phyloP scores from a whole-genome alignment of 352 stramenopile species.

The Phytophthora sansomeana region DNA sequence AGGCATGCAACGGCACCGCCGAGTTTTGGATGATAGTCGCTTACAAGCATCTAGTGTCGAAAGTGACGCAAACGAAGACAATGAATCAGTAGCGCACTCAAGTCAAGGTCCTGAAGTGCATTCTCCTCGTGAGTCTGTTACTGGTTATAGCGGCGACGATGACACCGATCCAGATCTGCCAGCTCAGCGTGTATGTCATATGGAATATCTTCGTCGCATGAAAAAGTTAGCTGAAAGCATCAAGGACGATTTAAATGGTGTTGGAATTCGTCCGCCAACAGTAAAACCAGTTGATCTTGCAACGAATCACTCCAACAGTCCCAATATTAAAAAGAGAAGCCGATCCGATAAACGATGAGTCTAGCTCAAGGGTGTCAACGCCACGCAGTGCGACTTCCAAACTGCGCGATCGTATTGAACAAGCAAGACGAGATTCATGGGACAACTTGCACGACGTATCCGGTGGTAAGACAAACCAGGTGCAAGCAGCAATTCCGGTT shows the following conservation, averaged over 20 bases:
- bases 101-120: constrained; percentile 6
- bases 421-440: constrained; percentile 38
- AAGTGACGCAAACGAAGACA: constrained; percentile 14
- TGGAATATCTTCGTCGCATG: constrained; percentile 79
- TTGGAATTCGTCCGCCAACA: neutral
- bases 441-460: constrained; percentile 16
- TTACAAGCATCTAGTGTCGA: constrained; percentile 7
- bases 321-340: constrained; percentile 2
- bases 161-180: constrained; percentile 53
- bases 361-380: constrained; percentile 22
- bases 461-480: constrained; percentile 1
- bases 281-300: constrained; percentile 10
- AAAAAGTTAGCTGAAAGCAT: constrained; percentile 73
- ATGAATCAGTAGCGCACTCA: constrained; percentile 13
- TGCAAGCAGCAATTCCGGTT: neutral
- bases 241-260: constrained; percentile 57
- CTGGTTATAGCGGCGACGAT: constrained; percentile 36
- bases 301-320: constrained; percentile 2
- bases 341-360: neutral
- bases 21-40: constrained; percentile 41
- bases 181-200: constrained; percentile 63
- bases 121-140: constrained; percentile 9
- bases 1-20: constrained; percentile 29
- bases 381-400: constrained; percentile 39
- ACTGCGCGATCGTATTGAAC: constrained; percentile 42